A percentile compares a stretch with the other conserved stretches of the same genome.
Evolutionary conservation across 2,329 filamentous ascomycete genomes (phyloP).

Genomic region (Aspergillus pseudotamarii): DNA sequence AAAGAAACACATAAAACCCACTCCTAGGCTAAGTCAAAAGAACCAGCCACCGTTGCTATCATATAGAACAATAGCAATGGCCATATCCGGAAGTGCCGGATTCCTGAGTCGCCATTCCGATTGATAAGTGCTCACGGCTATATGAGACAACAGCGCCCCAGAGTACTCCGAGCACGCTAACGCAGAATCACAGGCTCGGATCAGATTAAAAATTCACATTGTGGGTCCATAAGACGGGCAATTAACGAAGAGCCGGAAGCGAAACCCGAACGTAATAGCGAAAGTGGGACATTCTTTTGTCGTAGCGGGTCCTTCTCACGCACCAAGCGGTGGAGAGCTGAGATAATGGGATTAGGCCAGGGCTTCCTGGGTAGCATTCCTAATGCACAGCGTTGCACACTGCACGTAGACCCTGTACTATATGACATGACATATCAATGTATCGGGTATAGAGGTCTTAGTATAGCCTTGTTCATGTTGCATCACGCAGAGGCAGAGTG

Average conservation of each 20-base stretch:
- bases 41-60: too few relatives aligned
- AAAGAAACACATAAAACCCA: too few relatives aligned
- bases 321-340: background rate
- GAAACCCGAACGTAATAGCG: background rate
- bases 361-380: background rate
- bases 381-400: background rate
- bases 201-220: background rate
- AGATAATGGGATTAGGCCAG: background rate
- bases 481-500: background rate
- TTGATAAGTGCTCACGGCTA: too few relatives aligned
- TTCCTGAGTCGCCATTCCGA: too few relatives aligned
- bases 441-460: background rate
- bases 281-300: background rate
- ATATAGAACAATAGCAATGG: too few relatives aligned
- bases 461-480: background rate
- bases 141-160: too few relatives aligned
- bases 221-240: background rate
- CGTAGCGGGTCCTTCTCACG: background rate
- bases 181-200: background rate
- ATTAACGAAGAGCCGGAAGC: background rate
- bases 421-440: background rate
- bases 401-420: background rate
- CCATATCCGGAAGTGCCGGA: too few relatives aligned
- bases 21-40: too few relatives aligned
- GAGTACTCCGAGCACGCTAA: background rate